Conservation (phyloP, 1,139 yeast genomes). For the Fermentozyma sake region DNA sequence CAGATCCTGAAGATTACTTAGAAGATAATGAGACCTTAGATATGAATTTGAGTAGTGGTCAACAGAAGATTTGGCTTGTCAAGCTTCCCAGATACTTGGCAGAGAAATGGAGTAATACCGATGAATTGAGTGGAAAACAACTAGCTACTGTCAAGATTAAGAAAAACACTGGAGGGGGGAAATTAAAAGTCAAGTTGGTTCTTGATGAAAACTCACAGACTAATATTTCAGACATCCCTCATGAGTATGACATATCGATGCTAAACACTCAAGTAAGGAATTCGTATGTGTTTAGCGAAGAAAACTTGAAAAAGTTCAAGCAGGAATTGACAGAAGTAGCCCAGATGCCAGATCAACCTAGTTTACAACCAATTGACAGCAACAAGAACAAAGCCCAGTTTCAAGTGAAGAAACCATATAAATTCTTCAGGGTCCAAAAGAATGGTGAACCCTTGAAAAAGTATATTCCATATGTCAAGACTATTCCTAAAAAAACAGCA, state of each 20-base stretch:
- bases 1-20: conserved; percentile 47
- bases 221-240: conserved; percentile 57
- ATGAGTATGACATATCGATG: conserved; percentile 75
- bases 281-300: conserved; percentile 87
- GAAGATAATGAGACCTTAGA: conserved; percentile 60
- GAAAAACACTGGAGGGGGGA: conserved; percentile 36
- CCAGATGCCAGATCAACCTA: conserved; percentile 47
- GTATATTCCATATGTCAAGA: conserved; percentile 67
- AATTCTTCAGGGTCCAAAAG: conserved; percentile 28
- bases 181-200: conserved; percentile 55
- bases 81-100: conserved; percentile 85
- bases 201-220: conserved; percentile 36
- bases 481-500: conserved; percentile 82
- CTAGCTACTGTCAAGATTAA: conserved; percentile 79
- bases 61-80: conserved; percentile 84
- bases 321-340: conserved; percentile 51
- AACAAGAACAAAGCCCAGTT: conserved; percentile 18
- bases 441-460: conserved; percentile 29
- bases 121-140: conserved; percentile 62
- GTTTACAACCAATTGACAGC: conserved; percentile 27
- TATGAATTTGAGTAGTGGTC: conserved; percentile 49
- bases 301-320: conserved; percentile 67
- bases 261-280: conserved; percentile 77
- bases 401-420: conserved; percentile 18
- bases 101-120: conserved; percentile 71